A percentile compares a stretch with the other conserved stretches of the same genome.
phyloP scores from a whole-genome alignment of 148 eudicot species.

The Rhododendron ovatum region DNA sequence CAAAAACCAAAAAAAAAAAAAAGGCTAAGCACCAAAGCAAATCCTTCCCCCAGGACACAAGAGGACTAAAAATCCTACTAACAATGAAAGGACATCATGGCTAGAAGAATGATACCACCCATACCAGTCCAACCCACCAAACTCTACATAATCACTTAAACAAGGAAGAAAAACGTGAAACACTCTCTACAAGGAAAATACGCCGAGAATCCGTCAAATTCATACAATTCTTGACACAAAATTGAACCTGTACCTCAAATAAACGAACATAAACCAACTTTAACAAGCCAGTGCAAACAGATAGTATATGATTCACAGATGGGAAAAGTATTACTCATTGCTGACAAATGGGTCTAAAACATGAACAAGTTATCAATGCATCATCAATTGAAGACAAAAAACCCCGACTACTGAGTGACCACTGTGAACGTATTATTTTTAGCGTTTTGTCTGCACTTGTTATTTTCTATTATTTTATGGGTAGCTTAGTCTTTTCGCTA shows the following conservation, averaged over 20 bases:
- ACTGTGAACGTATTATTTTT: no score
- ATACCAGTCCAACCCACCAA: neutral
- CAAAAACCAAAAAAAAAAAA: neutral
- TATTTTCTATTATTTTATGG: no score
- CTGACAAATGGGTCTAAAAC: neutral
- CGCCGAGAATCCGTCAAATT: no score
- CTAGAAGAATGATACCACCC: neutral
- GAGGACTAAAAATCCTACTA: neutral
- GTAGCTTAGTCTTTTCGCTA: no score
- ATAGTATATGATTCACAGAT: neutral
- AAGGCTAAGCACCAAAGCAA: neutral
- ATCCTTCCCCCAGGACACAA: neutral
- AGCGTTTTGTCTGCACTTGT: no score
- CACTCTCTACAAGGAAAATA: no score
- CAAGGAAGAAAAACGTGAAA: neutral
- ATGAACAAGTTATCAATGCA: neutral
- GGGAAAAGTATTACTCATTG: no score
- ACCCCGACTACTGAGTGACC: no score
- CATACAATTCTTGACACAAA: no score
- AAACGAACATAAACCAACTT: neutral
- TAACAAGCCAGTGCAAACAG: neutral
- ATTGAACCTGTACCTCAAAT: no score
- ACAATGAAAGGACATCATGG: neutral
- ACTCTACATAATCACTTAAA: no score
- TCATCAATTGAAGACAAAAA: neutral